phyloP scores from a whole-genome alignment of 306 rosid species.

The Mucuna pruriens region DNA sequence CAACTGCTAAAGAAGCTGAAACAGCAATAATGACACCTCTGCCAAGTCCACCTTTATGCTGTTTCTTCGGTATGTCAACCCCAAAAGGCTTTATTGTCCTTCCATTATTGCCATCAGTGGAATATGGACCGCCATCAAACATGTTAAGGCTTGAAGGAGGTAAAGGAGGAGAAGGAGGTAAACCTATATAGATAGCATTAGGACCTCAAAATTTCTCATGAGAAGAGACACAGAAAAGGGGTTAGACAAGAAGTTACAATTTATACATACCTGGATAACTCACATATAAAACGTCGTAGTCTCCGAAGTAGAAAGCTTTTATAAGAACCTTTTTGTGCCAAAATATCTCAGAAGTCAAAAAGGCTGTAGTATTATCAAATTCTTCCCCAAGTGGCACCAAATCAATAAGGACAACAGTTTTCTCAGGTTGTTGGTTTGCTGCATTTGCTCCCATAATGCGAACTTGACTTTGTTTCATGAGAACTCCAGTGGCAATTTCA shows the following conservation, averaged over 20 bases:
- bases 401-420: constrained; percentile 75
- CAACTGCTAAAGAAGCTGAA: constrained; percentile 61
- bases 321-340: constrained; percentile 75
- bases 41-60: constrained; percentile 55
- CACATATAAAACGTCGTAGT: constrained; percentile 81
- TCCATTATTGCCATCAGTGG: constrained; percentile 47
- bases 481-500: constrained; percentile 69
- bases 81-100: constrained; percentile 76
- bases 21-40: constrained; percentile 64
- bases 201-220: constrained; percentile 34
- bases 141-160: constrained; percentile 57
- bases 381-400: constrained; percentile 76
- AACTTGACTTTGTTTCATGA: constrained; percentile 83
- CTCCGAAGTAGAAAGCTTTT: constrained; percentile 69
- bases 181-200: constrained; percentile 51
- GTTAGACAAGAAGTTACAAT: background rate
- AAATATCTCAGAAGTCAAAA: constrained; percentile 68
- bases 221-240: constrained; percentile 14
- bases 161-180: constrained; percentile 82
- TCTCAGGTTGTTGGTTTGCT: constrained; percentile 73
- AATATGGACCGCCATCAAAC: constrained; percentile 63
- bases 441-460: constrained; percentile 88
- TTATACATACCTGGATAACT: constrained; percentile 73
- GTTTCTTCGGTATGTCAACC: constrained; percentile 60
- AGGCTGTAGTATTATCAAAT: constrained; percentile 77